These are phyloP conservation scores for Zelopaecilomyces penicillatus DNA, from an alignment of 2,329 filamentous ascomycete genomes.

Conservation along the genomic window DNA sequence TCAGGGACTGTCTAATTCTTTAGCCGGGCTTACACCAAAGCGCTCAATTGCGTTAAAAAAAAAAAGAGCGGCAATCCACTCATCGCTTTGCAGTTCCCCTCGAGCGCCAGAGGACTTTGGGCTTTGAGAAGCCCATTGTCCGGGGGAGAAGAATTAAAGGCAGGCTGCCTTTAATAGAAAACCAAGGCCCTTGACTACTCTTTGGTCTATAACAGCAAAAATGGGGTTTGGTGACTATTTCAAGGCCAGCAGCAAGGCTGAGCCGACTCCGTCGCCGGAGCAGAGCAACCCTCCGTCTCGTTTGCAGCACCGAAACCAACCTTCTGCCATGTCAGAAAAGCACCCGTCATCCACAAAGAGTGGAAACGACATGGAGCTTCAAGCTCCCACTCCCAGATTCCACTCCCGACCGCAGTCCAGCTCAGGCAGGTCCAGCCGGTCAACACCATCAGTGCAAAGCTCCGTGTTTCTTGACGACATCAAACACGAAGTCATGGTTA, in stretches of 20 bases:
- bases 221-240: slow-evolving; percentile 60
- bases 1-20: too few species aligned
- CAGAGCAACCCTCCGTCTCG: slow-evolving; percentile 11
- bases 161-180: background rate
- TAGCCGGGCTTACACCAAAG: background rate
- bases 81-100: too few species aligned
- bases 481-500: slow-evolving; percentile 77
- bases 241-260: slow-evolving; percentile 33
- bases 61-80: too few species aligned
- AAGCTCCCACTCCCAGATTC: slow-evolving; percentile 35
- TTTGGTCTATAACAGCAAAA: slow-evolving; percentile 9
- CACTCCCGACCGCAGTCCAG: slow-evolving; percentile 27
- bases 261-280: slow-evolving; percentile 9
- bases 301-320: slow-evolving; percentile 15
- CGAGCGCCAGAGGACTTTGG: slow-evolving; percentile 4
- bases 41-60: background rate
- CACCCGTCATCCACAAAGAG: slow-evolving; percentile 16
- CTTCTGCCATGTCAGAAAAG: slow-evolving; percentile 29
- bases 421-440: slow-evolving; percentile 36
- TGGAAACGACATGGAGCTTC: slow-evolving; percentile 39
- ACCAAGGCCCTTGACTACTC: background rate
- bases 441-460: slow-evolving; percentile 33
- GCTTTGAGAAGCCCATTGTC: slow-evolving; percentile 4
- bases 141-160: background rate
- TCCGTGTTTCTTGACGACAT: slow-evolving; percentile 60